Evolutionary conservation across 371 early-diverging fungal species (phyloP).

Genomic region (Batrachochytrium dendrobatidis): DNA sequence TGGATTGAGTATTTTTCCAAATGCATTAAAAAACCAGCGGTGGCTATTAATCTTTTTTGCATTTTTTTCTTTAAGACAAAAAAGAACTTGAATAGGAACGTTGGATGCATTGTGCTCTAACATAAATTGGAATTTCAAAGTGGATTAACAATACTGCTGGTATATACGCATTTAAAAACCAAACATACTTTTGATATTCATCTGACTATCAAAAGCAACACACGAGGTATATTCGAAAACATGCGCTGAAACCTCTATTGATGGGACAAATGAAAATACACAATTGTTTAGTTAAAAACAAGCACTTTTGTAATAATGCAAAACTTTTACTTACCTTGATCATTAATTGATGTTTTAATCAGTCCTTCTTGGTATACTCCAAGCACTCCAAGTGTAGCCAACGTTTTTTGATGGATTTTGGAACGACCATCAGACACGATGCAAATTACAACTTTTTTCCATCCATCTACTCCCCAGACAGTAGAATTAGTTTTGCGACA

Average conservation of each 20-base stretch:
- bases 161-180: background rate
- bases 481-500: conserved; percentile 52
- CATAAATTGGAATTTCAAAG: conserved; percentile 12
- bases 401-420: conserved; percentile 37
- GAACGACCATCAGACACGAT: conserved; percentile 78
- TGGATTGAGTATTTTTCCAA: conserved; percentile 58
- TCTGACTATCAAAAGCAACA: conserved; percentile 23
- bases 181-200: conserved; percentile 23
- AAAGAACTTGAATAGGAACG: conserved; percentile 68
- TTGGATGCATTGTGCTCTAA: conserved; percentile 12
- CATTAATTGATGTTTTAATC: conserved; percentile 24
- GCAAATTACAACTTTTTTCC: conserved; percentile 79
- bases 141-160: background rate
- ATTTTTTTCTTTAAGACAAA: conserved; percentile 82
- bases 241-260: conserved; percentile 25
- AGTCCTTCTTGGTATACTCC: conserved; percentile 39
- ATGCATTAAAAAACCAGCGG: conserved; percentile 81
- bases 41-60: conserved; percentile 79
- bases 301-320: background rate
- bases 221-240: conserved; percentile 43
- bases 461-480: conserved; percentile 68
- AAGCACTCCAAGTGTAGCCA: conserved; percentile 35
- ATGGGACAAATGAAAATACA: background rate
- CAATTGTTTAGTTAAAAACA: background rate
- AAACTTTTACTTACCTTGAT: background rate